Conservation (phyloP, 805 yeast genomes). For the Dipodascus albidus region DNA sequence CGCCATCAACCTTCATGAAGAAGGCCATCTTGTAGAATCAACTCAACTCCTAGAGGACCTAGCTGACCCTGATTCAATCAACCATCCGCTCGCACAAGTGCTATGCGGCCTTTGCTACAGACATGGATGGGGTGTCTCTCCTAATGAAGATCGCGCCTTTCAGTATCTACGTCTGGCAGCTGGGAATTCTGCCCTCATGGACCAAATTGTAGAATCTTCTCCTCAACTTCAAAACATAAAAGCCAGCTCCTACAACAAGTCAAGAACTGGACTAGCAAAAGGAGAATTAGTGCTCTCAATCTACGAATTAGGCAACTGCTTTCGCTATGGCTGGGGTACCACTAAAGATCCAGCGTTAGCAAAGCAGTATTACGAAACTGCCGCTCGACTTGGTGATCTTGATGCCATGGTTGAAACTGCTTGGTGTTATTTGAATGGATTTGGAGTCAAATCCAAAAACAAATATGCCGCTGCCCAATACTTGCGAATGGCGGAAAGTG, state of each 20-base stretch:
- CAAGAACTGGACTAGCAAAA: constrained; percentile 5
- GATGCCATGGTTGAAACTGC: constrained; percentile 25
- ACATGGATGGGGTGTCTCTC: constrained; percentile 24
- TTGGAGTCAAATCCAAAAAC: constrained; percentile 19
- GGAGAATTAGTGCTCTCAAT: constrained; percentile 21
- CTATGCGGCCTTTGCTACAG: constrained; percentile 21
- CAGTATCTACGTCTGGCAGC: constrained; percentile 19
- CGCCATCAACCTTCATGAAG: constrained; percentile 22
- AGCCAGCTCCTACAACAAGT: constrained; percentile 7
- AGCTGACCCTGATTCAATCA: constrained; percentile 18
- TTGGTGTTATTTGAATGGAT: constrained; percentile 20
- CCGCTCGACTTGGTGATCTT: constrained; percentile 23
- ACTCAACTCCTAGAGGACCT: constrained; percentile 12
- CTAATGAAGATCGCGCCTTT: constrained; percentile 15
- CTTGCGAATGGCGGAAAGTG: constrained; percentile 21
- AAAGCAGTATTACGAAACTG: constrained; percentile 20
- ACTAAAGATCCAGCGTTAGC: constrained; percentile 19
- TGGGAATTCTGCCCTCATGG: constrained; percentile 15
- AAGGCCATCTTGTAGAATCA: constrained; percentile 15
- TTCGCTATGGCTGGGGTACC: constrained; percentile 24
- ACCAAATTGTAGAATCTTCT: constrained; percentile 11
- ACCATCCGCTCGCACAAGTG: constrained; percentile 22
- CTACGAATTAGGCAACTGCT: constrained; percentile 24
- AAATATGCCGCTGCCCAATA: constrained; percentile 25
- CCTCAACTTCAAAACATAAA: constrained; percentile 9